These are phyloP conservation scores for Vitis rupestris DNA, from an alignment of 164 flowering plant species.

Conservation along the genomic window DNA sequence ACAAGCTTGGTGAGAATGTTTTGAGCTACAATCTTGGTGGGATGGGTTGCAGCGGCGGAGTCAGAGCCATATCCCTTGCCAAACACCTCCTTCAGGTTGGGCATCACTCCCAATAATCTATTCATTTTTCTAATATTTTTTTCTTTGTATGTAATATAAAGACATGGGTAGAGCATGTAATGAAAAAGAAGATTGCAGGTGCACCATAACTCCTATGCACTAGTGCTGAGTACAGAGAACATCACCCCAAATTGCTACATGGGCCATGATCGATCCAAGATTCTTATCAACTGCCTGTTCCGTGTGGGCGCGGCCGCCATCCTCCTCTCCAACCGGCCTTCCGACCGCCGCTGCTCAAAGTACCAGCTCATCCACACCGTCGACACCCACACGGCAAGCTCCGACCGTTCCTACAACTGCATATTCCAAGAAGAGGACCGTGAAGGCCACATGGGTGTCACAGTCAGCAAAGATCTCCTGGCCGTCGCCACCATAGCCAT, in stretches of 20 bases:
- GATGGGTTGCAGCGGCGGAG: conserved; percentile 50
- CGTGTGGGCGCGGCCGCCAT: conserved; percentile 44
- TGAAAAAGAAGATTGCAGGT: conserved; percentile 19
- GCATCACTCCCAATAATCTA: not conserved
- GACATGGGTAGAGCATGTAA: not conserved
- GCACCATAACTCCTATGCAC: conserved; percentile 28
- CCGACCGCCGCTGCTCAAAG: conserved; percentile 28
- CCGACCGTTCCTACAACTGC: conserved; percentile 30
- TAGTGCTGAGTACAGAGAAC: conserved; percentile 39
- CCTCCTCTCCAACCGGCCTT: conserved; percentile 38
- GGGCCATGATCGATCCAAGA: conserved; percentile 31
- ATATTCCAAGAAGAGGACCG: conserved; percentile 36
- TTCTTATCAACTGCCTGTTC: conserved; percentile 24
- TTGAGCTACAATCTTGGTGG: conserved; percentile 33
- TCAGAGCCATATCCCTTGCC: conserved; percentile 33
- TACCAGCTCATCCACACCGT: conserved; percentile 36
- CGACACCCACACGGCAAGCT: conserved; percentile 28
- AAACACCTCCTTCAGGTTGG: conserved; percentile 39
- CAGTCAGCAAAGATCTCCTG: conserved; percentile 35
- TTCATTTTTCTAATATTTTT: not conserved
- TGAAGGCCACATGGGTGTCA: conserved; percentile 24
- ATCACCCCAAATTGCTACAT: conserved; percentile 19
- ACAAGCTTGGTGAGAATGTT: conserved; percentile 29
- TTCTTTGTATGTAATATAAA: not conserved
- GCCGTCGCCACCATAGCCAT: conserved; percentile 26